Conservation (phyloP, 306 rosid species). For the Astragalus membranaceus region DNA sequence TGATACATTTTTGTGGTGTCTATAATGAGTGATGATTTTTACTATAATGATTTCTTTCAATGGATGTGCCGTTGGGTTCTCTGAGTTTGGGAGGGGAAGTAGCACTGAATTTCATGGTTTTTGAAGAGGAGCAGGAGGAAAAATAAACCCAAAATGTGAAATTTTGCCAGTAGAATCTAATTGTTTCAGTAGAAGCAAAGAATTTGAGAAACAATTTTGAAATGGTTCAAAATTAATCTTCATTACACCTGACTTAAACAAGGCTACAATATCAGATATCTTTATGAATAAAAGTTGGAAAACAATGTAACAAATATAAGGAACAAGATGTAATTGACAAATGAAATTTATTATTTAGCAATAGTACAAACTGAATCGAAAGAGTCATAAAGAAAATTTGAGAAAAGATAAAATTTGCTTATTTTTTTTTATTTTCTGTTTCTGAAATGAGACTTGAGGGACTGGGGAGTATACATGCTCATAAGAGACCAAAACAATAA, state of each 20-base stretch:
- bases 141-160: conserved; percentile 3
- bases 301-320: background rate
- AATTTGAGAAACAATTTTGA: background rate
- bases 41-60: background rate
- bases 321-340: background rate
- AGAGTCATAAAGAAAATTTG: too few species aligned
- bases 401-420: too few species aligned
- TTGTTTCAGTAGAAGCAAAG: background rate
- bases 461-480: background rate
- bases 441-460: background rate
- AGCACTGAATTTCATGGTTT: conserved; percentile 1
- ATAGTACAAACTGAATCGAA: too few species aligned
- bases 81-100: background rate
- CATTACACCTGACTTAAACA: background rate
- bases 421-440: too few species aligned
- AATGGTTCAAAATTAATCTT: background rate
- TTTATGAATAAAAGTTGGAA: background rate
- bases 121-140: background rate
- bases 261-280: background rate
- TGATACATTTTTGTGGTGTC: background rate
- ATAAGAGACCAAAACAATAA: background rate
- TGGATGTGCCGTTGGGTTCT: background rate
- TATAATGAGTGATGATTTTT: background rate
- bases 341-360: background rate
- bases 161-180: background rate